Evolutionary conservation across 2,329 filamentous ascomycete genomes (phyloP).

Genomic region (Chrysosporium keratinophilum): DNA sequence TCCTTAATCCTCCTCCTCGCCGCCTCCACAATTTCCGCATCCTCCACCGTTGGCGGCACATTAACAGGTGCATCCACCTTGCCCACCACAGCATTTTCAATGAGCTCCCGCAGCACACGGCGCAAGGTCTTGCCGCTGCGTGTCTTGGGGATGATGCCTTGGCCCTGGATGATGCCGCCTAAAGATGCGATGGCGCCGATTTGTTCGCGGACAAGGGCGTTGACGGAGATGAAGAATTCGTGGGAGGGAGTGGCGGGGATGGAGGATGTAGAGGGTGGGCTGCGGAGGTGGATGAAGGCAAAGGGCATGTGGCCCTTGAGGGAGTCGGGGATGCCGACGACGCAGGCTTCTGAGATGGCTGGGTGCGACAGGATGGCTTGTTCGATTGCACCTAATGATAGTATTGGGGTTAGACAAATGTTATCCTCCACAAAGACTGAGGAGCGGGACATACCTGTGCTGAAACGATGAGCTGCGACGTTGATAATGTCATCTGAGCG

Average conservation of each 20-base stretch:
- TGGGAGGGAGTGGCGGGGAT: constrained; percentile 31
- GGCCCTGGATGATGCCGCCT: constrained; percentile 74
- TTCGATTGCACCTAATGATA: constrained; percentile 65
- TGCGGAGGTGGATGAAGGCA: constrained; percentile 63
- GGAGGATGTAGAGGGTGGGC: not conserved
- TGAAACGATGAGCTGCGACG: constrained; percentile 85
- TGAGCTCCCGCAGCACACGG: constrained; percentile 66
- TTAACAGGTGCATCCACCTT: constrained; percentile 61
- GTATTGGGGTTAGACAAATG: constrained; percentile 12
- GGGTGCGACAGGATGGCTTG: constrained; percentile 79
- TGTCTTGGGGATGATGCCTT: constrained; percentile 83
- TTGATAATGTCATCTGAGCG: constrained; percentile 81
- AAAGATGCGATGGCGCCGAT: constrained; percentile 81
- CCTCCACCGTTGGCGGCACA: constrained; percentile 78
- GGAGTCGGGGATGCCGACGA: constrained; percentile 73
- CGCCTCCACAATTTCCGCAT: constrained; percentile 61
- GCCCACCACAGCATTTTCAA: constrained; percentile 69
- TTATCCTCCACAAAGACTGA: not conserved
- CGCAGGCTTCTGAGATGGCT: constrained; percentile 68
- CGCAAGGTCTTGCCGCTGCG: constrained; percentile 83
- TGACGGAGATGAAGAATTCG: constrained; percentile 37
- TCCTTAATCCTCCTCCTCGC: constrained; percentile 60
- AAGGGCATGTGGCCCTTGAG: constrained; percentile 89
- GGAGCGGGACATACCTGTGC: constrained; percentile 54
- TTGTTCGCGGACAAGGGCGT: constrained; percentile 57